These are phyloP conservation scores for Neoarthrinium moseri DNA, from an alignment of 2,329 filamentous ascomycete genomes.

Conservation along the genomic window DNA sequence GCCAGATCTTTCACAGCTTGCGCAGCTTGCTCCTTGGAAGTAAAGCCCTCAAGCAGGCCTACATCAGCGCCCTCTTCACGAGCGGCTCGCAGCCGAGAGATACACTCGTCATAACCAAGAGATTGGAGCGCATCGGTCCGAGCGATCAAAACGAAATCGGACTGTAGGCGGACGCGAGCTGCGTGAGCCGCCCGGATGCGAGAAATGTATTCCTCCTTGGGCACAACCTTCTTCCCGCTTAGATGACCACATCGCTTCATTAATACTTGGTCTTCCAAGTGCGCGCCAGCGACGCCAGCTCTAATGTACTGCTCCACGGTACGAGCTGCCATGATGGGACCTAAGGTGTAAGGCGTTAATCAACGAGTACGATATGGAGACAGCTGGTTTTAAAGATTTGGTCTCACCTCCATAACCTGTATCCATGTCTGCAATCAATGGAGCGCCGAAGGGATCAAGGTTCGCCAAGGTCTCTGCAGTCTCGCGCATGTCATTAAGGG, in stretches of 20 bases:
- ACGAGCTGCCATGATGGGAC: conserved; percentile 34
- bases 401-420: conserved; percentile 51
- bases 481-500: conserved; percentile 49
- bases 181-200: conserved; percentile 55
- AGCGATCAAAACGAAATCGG: conserved; percentile 64
- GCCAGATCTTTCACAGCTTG: conserved; percentile 44
- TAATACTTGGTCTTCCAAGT: conserved; percentile 38
- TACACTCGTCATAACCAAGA: conserved; percentile 55
- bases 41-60: conserved; percentile 59
- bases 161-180: conserved; percentile 44
- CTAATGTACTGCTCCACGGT: conserved; percentile 51
- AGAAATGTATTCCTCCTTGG: conserved; percentile 45
- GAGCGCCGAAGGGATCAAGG: conserved; percentile 41
- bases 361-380: too few species aligned
- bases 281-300: conserved; percentile 44
- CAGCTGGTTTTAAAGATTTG: background rate
- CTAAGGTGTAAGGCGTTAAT: too few species aligned
- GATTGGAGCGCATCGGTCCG: conserved; percentile 60
- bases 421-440: conserved; percentile 53
- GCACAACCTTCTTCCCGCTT: conserved; percentile 58
- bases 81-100: conserved; percentile 48
- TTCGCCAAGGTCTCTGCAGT: conserved; percentile 54
- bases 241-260: conserved; percentile 68
- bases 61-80: conserved; percentile 57
- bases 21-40: conserved; percentile 46